Percentiles rank a stretch among this genome's conserved stretches.
phyloP scores from a whole-genome alignment of 352 stramenopile species.

The Pythium rhizo-oryzae region DNA sequence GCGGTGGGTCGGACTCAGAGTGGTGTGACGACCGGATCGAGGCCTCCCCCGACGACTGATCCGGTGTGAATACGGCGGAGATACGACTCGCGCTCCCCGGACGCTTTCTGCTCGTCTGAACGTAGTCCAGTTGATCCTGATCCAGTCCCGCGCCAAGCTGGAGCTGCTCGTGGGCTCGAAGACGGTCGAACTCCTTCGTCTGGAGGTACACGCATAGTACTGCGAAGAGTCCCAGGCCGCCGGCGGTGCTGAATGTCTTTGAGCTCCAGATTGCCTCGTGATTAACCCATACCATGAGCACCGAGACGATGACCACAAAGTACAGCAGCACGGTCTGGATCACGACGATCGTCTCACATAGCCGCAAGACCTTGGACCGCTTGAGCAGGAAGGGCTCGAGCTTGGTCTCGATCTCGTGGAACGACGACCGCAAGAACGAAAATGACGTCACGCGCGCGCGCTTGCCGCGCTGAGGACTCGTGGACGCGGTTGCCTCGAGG shows the following conservation, averaged over 20 bases:
- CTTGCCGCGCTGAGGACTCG: background rate
- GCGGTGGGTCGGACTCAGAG: background rate
- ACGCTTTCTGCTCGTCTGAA: conserved; percentile 2
- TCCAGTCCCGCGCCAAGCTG: conserved; percentile 64
- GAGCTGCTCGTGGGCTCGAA: conserved; percentile 64
- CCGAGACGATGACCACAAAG: conserved; percentile 5
- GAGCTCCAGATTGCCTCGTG: conserved; percentile 12
- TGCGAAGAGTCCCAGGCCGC: background rate
- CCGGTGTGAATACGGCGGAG: background rate
- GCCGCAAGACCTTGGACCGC: conserved; percentile 48
- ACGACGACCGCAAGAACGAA: conserved; percentile 56
- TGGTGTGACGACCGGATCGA: background rate
- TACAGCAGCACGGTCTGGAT: conserved; percentile 58
- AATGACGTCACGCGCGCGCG: conserved; percentile 36
- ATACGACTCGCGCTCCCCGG: conserved; percentile 8
- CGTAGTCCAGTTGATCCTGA: conserved; percentile 16
- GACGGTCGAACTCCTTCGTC: conserved; percentile 62
- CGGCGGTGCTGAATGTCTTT: conserved; percentile 12
- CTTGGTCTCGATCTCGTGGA: conserved; percentile 39
- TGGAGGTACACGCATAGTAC: conserved; percentile 56
- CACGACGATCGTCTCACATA: conserved; percentile 73
- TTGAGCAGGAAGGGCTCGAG: conserved; percentile 47
- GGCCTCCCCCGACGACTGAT: background rate
- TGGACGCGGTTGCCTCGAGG: background rate
- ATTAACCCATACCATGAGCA: background rate